A percentile compares a stretch with the other conserved stretches of the same genome.
Evolutionary conservation across 2,329 filamentous ascomycete species (phyloP).

Genomic region (Endothia cerciana): DNA sequence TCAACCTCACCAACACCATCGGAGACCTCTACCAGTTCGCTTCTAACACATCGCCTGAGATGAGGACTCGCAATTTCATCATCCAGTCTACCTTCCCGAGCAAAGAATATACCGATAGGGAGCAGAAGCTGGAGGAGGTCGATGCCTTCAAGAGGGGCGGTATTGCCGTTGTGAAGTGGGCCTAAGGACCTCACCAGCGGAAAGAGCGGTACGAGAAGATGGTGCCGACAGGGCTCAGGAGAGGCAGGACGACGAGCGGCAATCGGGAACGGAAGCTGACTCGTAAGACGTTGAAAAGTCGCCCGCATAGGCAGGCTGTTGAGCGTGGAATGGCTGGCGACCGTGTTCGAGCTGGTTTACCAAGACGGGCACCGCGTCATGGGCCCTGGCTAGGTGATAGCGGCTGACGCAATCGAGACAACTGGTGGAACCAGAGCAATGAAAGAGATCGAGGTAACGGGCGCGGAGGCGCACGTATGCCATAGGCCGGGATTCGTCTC

Average conservation of each 20-base stretch:
- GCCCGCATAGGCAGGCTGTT: background rate
- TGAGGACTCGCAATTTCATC: conserved; percentile 66
- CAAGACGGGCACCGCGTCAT: background rate
- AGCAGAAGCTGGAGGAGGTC: conserved; percentile 60
- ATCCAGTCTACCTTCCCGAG: conserved; percentile 83
- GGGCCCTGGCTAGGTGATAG: background rate
- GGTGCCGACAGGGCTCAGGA: background rate
- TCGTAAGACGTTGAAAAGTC: background rate
- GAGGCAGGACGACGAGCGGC: background rate
- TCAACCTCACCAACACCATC: conserved; percentile 79
- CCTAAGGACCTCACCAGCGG: conserved; percentile 32
- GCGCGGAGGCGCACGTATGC: background rate
- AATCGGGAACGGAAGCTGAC: background rate
- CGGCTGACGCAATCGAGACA: background rate
- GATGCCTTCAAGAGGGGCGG: conserved; percentile 69
- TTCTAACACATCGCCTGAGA: conserved; percentile 62
- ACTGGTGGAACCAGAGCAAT: background rate
- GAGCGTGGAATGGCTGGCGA: background rate
- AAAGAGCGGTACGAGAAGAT: background rate
- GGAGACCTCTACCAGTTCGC: conserved; percentile 80
- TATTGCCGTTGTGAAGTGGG: conserved; percentile 67
- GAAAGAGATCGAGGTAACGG: background rate
- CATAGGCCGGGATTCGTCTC: too few species aligned
- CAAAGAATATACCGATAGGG: conserved; percentile 76
- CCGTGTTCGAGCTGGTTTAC: background rate